Base-by-base conservation (phyloP, 305 asterid species). In the Ilex paraguariensis region DNA sequence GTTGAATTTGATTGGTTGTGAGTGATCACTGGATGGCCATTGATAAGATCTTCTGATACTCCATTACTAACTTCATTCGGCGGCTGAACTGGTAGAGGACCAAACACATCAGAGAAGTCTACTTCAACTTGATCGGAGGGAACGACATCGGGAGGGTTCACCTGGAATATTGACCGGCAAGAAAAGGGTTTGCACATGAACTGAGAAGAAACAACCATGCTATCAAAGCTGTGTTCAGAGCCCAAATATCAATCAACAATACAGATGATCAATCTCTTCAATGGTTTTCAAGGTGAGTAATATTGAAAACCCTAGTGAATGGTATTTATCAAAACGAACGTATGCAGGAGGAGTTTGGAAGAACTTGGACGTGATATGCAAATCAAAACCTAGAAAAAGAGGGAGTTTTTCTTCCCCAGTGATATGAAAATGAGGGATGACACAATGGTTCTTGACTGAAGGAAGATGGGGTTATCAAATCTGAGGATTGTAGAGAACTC, bases 31-130 rank as follows among this genome's bases (percentile, higher is more conserved):
- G 92, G 95, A 32, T 85, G 85, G 17, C 85, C 83, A 62, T 71
- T 82, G 32, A 64, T 64, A 57, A 82, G 62, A 57, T 82, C 87
- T n/a, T 32, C 61, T 13, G 69, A 48, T 59, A 74, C 81, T 66
- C 80, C 88, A 65, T 60, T 62, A 66, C 66, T 69, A 62, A 57
- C 69, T 31, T 71, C 71, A 54, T 69, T 65, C 53, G 78, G 57
- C 12, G 64, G 60, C 63, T 70, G 79, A 71, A 74, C 17, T 44
- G 83, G 73, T 13, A 66, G 68, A 54, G 95, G 96, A 63, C 96
- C 96, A 73, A 88, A 91, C 52, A 88, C 73, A 60, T 91, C 96
- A 6, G 90, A 70, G 60, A 88, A 88, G 68, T 91, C 98, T 77
- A 88, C 70, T 56, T 84, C 96, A 52, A 78, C 73, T 17, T 74